Evolutionary conservation across 1,284 basidiomycete species (phyloP).

Genomic region (Cryptococcus sp.): DNA sequence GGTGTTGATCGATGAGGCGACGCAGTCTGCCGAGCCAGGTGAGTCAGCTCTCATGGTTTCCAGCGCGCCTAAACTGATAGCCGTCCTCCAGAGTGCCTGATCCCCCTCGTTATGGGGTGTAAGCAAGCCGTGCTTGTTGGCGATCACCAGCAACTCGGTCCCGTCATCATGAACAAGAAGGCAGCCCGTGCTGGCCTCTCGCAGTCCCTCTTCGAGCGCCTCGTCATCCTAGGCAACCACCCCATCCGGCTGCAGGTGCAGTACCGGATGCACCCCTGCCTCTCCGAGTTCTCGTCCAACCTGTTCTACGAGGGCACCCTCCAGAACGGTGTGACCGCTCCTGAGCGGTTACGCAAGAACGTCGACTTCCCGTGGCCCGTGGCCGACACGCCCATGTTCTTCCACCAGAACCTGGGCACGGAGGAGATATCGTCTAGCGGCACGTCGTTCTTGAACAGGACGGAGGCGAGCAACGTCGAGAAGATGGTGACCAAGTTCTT

Average conservation of each 20-base stretch:
- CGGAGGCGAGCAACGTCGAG: slow-evolving; percentile 97
- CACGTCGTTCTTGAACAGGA: slow-evolving; percentile 97
- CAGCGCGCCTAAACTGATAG: too few species aligned
- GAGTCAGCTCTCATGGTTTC: too few species aligned
- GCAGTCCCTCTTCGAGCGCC: slow-evolving; percentile 94
- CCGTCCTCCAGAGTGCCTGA: slow-evolving; percentile 86
- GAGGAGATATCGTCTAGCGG: slow-evolving; percentile 99
- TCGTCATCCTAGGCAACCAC: slow-evolving; percentile 90
- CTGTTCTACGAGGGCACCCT: slow-evolving; percentile 99
- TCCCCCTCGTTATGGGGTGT: slow-evolving; percentile 94
- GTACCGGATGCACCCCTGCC: slow-evolving; percentile 99
- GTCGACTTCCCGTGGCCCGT: slow-evolving; percentile 99
- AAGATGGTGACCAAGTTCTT: slow-evolving; percentile 99
- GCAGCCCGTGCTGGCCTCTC: slow-evolving; percentile 95
- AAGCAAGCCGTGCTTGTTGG: slow-evolving; percentile 99
- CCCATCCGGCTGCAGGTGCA: slow-evolving; percentile 98
- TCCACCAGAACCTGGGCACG: slow-evolving; percentile 98
- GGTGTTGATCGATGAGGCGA: slow-evolving; percentile 97
- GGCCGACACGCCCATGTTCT: slow-evolving; percentile 98
- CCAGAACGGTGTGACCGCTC: slow-evolving; percentile 98
- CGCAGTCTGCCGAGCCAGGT: slow-evolving; percentile 97
- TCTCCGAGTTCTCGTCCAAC: slow-evolving; percentile 98
- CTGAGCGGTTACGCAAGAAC: slow-evolving; percentile 92
- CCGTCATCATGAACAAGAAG: slow-evolving; percentile 99
- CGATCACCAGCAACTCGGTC: slow-evolving; percentile 96